These are phyloP conservation scores for Candida dubliniensis DNA, from an alignment of 1,139 yeast genomes.

Conservation along the genomic window DNA sequence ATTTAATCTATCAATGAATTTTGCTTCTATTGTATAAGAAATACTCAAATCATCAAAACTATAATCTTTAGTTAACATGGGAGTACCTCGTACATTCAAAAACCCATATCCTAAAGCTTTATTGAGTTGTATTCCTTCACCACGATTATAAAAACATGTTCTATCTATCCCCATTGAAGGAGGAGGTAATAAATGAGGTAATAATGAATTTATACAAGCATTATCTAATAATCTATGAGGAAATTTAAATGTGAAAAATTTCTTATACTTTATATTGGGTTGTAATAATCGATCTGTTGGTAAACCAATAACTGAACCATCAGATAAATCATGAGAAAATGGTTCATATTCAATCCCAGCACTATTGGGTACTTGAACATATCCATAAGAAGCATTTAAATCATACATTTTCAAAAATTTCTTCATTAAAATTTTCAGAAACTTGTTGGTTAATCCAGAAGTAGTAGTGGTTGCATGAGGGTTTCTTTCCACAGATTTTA, in stretches of 20 bases:
- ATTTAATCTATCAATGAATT: conserved; percentile 41
- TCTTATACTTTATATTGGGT: conserved; percentile 57
- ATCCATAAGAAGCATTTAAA: conserved; percentile 47
- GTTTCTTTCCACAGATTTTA: conserved; percentile 35
- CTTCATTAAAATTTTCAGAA: conserved; percentile 37
- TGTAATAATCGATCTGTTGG: conserved; percentile 49
- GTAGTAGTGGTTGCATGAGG: conserved; percentile 16
- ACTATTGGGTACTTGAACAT: conserved; percentile 43
- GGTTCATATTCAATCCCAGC: conserved; percentile 53
- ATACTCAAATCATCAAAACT: conserved; percentile 43
- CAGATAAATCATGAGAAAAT: conserved; percentile 43
- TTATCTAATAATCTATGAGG: conserved; percentile 60
- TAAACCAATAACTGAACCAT: conserved; percentile 53
- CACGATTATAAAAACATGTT: conserved; percentile 38
- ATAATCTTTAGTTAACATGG: conserved; percentile 43
- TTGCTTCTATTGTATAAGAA: conserved; percentile 45
- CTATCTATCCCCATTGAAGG: conserved; percentile 64
- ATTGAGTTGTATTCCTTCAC: conserved; percentile 36
- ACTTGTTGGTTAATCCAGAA: conserved; percentile 20
- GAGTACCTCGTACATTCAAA: conserved; percentile 42
- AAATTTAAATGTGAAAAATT: conserved; percentile 62
- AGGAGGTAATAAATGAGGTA: conserved; percentile 59
- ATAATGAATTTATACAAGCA: conserved; percentile 52
- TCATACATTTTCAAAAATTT: conserved; percentile 51
- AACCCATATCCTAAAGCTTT: conserved; percentile 49